Conservation (phyloP, 2,329 filamentous ascomycete genomes). For the Parastagonospora avenae region DNA sequence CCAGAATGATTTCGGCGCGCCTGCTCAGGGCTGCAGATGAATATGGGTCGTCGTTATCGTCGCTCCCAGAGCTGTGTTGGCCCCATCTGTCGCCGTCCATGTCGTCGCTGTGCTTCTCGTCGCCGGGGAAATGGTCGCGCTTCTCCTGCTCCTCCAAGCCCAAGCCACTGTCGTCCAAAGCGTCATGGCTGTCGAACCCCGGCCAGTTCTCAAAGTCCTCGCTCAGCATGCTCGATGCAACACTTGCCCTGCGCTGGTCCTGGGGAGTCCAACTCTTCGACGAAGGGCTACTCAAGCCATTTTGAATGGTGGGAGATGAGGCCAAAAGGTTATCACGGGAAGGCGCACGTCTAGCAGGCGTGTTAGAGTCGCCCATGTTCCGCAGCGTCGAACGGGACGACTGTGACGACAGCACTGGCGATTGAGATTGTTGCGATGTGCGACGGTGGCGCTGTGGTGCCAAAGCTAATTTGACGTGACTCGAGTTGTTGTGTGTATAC, state of each 20-base stretch:
- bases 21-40: constrained; percentile 66
- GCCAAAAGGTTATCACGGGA: constrained; percentile 31
- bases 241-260: constrained; percentile 38
- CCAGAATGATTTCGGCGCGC: constrained; percentile 86
- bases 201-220: constrained; percentile 53
- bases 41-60: constrained; percentile 63
- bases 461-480: constrained; percentile 34
- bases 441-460: constrained; percentile 37
- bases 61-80: constrained; percentile 48
- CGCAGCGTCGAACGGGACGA: constrained; percentile 45
- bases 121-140: constrained; percentile 33
- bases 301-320: constrained; percentile 42
- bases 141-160: constrained; percentile 41
- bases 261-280: constrained; percentile 21
- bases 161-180: constrained; percentile 43
- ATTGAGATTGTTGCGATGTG: constrained; percentile 34
- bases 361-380: constrained; percentile 32
- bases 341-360: constrained; percentile 15
- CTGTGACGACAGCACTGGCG: constrained; percentile 39
- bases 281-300: constrained; percentile 20
- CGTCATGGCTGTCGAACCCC: constrained; percentile 38
- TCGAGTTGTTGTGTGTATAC: constrained; percentile 27
- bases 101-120: constrained; percentile 43
- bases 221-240: constrained; percentile 49
- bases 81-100: constrained; percentile 45